These are phyloP conservation scores for Boechera stricta DNA, from an alignment of 345 rosid species.

Conservation along the genomic window DNA sequence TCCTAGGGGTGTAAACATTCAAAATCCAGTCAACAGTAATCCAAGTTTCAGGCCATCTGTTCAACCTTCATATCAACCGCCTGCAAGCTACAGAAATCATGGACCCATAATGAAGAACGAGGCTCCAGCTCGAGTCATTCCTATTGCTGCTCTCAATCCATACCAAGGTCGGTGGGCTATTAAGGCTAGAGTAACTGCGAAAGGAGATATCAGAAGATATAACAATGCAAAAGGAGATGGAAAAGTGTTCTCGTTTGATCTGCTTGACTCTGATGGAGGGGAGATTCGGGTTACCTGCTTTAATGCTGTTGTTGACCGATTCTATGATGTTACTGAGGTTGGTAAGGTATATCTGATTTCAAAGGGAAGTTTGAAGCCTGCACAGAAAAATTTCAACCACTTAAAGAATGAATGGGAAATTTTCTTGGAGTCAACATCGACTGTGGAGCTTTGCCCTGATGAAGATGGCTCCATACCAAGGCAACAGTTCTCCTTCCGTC, in stretches of 20 bases:
- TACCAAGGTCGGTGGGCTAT: constrained; percentile 96
- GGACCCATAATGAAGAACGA: constrained; percentile 89
- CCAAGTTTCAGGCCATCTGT: constrained; percentile 66
- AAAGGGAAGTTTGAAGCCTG: constrained; percentile 88
- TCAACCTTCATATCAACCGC: constrained; percentile 83
- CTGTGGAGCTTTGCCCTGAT: constrained; percentile 74
- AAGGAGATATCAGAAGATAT: constrained; percentile 87
- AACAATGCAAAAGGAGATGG: constrained; percentile 94
- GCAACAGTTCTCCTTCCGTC: constrained; percentile 84
- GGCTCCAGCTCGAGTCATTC: constrained; percentile 82
- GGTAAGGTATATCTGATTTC: constrained; percentile 86
- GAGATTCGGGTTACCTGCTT: constrained; percentile 91
- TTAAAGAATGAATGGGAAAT: constrained; percentile 91
- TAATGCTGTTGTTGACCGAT: constrained; percentile 83
- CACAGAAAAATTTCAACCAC: constrained; percentile 87
- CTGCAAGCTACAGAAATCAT: constrained; percentile 72
- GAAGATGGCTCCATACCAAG: constrained; percentile 87
- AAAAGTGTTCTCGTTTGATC: constrained; percentile 88
- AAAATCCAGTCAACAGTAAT: constrained; percentile 46
- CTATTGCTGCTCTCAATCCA: constrained; percentile 84
- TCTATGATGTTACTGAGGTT: constrained; percentile 72
- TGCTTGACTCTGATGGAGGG: constrained; percentile 92
- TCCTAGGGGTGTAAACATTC: constrained; percentile 44
- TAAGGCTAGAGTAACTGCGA: constrained; percentile 90
- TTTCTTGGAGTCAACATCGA: constrained; percentile 79